Evolutionary conservation across 2,329 filamentous ascomycete species (phyloP), one percentile per base, ranked within the genome.

Genomic region (Ciborinia camelliae): DNA sequence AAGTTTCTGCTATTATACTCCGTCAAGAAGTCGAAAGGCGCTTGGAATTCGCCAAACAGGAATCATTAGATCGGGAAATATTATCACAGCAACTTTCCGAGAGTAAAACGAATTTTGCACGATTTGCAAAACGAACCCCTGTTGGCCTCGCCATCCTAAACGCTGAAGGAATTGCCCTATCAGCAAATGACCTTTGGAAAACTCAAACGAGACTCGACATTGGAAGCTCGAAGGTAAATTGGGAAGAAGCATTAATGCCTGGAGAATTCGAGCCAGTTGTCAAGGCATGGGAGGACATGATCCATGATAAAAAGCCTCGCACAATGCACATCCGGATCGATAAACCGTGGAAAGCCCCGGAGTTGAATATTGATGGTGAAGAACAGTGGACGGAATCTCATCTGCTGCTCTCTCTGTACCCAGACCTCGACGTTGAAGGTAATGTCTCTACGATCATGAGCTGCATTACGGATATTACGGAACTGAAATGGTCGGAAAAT

Each of bases 381-480:
- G 54, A 58, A 23, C 54, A 58, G 28, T 58, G 54, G 54, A 3
- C 20, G 4, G 54, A 47, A 23, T 32, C 28, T 23, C 41, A 58
- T 26, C 10, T 58, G 12, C n/a, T 69, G n/a, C 26, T 71, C 6
- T 47, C 65, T 7, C 50, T 68, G 18, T 68, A 67, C 68, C 89
- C 90, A 0, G 89, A 92, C 71, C 87, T 84, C 71, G 81, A 86
- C 61, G 77, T 80, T 1, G 79, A 84, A 37, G 88, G 88, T 5
- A 79, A 79, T 41, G 80, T 92, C 63, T 90, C 90, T 76, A 86
- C 86, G 66, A 86, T 92, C 2, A 92, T 93, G 71, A 90, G 89
- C 62, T 90, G 86, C 70, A 87, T 95, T 57, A 93, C 90, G 0
- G 90, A 96, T 71, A 95, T 96, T 67, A 91, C 88, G n/a, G 85